Evolutionary conservation across 495 filamentous ascomycete species (phyloP).

Genomic region (Xylaria palmicola): DNA sequence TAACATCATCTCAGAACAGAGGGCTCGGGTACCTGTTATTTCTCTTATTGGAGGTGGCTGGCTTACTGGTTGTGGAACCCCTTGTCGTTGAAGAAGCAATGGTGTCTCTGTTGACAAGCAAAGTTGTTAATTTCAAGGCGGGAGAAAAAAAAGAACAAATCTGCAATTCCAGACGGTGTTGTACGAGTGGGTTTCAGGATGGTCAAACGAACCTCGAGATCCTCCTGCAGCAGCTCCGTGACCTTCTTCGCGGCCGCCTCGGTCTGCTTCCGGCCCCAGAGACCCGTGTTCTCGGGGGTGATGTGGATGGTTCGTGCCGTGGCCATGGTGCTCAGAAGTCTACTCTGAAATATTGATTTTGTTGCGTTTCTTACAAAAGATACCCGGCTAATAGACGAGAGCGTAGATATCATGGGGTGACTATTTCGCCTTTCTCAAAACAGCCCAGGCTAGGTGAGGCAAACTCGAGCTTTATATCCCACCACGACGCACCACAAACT

Average conservation of each 20-base stretch:
- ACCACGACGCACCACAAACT: no score
- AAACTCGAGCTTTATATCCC: no score
- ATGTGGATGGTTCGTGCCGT: slow-evolving; percentile 63
- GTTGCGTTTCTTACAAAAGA: not conserved
- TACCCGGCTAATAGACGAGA: not conserved
- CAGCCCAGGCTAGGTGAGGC: no score
- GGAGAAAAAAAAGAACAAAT: no score
- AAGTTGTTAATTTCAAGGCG: not conserved
- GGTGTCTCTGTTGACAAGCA: slow-evolving; percentile 64
- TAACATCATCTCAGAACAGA: no score
- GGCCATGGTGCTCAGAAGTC: slow-evolving; percentile 51
- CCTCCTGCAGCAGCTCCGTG: slow-evolving; percentile 68
- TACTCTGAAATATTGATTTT: not conserved
- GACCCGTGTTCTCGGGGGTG: slow-evolving; percentile 54
- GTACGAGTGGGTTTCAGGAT: no score
- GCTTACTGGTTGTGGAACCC: slow-evolving; percentile 66
- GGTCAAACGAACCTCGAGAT: slow-evolving; percentile 53
- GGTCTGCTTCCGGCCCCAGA: slow-evolving; percentile 53
- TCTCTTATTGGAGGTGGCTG: no score
- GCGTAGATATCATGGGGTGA: not conserved
- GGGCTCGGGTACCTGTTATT: no score
- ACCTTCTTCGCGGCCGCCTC: slow-evolving; percentile 58
- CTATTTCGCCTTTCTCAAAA: no score
- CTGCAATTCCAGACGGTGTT: no score
- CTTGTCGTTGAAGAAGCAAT: slow-evolving; percentile 71